A percentile compares a stretch with the other conserved stretches of the same genome.
These are phyloP conservation scores for Aureobasidium sp. DNA, from an alignment of 2,329 filamentous ascomycete species.

Conservation along the genomic window DNA sequence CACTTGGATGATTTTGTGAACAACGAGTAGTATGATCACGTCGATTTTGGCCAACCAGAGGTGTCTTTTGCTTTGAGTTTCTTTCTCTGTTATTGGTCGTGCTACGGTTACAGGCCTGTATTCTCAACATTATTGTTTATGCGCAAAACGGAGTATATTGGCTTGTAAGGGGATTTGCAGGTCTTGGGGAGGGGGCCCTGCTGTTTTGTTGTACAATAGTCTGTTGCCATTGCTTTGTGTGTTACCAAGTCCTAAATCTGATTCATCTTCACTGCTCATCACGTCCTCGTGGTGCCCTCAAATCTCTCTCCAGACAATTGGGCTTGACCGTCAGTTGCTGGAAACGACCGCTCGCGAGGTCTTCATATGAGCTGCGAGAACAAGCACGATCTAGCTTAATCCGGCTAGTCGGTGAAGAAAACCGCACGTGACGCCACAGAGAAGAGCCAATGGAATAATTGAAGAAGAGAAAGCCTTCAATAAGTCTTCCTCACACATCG, in stretches of 20 bases:
- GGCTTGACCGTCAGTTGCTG: no score
- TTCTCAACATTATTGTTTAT: not conserved
- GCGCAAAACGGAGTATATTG: not conserved
- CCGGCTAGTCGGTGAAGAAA: not conserved
- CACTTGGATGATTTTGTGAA: conserved; percentile 14
- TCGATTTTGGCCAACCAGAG: not conserved
- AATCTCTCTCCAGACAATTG: not conserved
- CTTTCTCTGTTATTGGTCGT: not conserved
- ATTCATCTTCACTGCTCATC: not conserved
- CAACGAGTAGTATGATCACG: not conserved
- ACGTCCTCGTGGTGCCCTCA: not conserved
- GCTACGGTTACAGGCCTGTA: not conserved
- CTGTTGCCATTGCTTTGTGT: not conserved
- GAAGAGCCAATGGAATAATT: not conserved
- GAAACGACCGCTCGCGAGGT: not conserved
- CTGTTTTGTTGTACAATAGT: not conserved
- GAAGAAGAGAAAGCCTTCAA: not conserved
- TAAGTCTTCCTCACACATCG: no score
- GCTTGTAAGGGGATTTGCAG: not conserved
- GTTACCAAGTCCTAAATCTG: not conserved
- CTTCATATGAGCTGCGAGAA: not conserved
- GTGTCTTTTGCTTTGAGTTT: not conserved
- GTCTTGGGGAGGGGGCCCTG: not conserved
- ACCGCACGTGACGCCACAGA: not conserved
- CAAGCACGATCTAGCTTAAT: not conserved